Conservation (phyloP, 2,329 filamentous ascomycete species). For the Talaromyces verruculosus region DNA sequence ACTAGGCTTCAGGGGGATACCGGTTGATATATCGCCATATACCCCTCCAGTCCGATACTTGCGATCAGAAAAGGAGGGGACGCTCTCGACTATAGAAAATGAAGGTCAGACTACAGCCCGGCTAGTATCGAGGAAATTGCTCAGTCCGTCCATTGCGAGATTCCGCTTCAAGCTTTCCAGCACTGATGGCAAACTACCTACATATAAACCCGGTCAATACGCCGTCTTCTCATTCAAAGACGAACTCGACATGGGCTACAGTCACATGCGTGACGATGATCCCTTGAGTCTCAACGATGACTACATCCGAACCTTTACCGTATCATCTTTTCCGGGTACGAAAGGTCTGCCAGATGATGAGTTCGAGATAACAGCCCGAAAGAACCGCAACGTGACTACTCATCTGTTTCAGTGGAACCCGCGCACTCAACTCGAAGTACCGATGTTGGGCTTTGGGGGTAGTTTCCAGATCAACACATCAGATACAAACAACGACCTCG, state of each 20-base stretch:
- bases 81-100: conserved; percentile 23
- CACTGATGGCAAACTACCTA: conserved; percentile 18
- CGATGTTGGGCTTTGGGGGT: conserved; percentile 72
- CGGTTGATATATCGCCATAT: conserved; percentile 68
- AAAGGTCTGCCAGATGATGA: conserved; percentile 43
- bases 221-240: conserved; percentile 70
- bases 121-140: conserved; percentile 57
- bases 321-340: conserved; percentile 60
- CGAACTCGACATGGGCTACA: conserved; percentile 71
- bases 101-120: conserved; percentile 48
- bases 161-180: conserved; percentile 59
- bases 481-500: conserved; percentile 36
- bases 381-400: conserved; percentile 66
- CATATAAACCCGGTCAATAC: conserved; percentile 72
- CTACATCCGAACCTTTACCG: conserved; percentile 77
- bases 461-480: conserved; percentile 51
- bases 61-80: conserved; percentile 53
- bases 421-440: conserved; percentile 58
- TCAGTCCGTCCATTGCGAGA: conserved; percentile 67
- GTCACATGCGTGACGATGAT: conserved; percentile 80
- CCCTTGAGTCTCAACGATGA: conserved; percentile 81
- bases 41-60: conserved; percentile 72
- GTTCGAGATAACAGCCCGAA: conserved; percentile 71
- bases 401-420: conserved; percentile 62
- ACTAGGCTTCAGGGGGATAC: conserved; percentile 65